These are phyloP conservation scores for Pestalotiopsis sp. DNA, from an alignment of 2,329 filamentous ascomycete species.

Conservation along the genomic window DNA sequence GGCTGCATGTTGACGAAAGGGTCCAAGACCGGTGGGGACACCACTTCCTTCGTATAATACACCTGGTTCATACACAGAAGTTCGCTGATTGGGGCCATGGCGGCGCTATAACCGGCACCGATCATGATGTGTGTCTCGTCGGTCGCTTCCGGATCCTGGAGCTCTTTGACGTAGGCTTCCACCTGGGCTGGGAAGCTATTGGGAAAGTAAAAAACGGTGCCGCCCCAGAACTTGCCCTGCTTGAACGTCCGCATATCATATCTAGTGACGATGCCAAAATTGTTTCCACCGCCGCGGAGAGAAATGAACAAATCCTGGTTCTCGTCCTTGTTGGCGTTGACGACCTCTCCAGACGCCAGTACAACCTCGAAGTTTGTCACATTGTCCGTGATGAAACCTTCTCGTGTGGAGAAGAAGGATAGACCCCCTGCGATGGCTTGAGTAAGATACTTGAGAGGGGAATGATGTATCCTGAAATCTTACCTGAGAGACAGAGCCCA, in stretches of 20 bases:
- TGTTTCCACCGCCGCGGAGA: not conserved
- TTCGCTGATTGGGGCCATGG: not conserved
- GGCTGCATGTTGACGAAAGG: not conserved
- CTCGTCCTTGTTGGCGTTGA: not conserved
- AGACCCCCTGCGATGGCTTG: not conserved
- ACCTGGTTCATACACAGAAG: not conserved
- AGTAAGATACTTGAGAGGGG: not conserved
- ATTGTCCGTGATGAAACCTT: not conserved
- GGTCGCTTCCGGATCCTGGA: slow-evolving; percentile 10
- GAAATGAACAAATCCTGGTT: not conserved
- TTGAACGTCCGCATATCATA: slow-evolving; percentile 22
- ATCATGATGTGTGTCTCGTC: slow-evolving; percentile 14
- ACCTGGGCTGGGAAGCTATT: slow-evolving; percentile 17
- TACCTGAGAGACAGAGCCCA: not conserved
- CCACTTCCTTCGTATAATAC: not conserved
- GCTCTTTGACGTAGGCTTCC: slow-evolving; percentile 14
- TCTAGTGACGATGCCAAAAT: slow-evolving; percentile 12
- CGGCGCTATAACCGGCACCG: slow-evolving; percentile 16
- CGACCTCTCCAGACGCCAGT: not conserved
- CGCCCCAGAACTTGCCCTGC: slow-evolving; percentile 31
- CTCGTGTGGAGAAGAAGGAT: not conserved
- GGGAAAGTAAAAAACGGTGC: slow-evolving; percentile 22
- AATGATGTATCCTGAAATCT: not conserved
- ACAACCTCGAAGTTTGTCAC: slow-evolving; percentile 1
- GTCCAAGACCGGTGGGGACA: not conserved